phyloP scores from a whole-genome alignment of 2,329 filamentous ascomycete species.

The Colletotrichum ledebouriae region DNA sequence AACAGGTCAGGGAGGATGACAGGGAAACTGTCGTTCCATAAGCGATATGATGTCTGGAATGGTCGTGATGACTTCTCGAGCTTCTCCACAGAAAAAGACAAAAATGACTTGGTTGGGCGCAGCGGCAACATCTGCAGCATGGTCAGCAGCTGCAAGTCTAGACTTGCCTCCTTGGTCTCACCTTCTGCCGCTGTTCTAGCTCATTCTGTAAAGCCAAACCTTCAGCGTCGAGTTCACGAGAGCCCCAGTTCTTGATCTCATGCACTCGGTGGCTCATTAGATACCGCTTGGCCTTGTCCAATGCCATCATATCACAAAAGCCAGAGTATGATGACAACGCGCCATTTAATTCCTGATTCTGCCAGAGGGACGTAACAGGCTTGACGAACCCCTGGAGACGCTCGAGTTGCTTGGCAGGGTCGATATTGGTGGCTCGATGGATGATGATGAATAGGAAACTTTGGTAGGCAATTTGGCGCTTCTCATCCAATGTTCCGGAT shows the following conservation, averaged over 20 bases:
- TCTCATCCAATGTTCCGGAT: slow-evolving; percentile 81
- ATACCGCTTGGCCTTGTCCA: slow-evolving; percentile 86
- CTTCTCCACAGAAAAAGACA: slow-evolving; percentile 94
- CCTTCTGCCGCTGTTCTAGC: slow-evolving; percentile 81
- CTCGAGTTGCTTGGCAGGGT: slow-evolving; percentile 76
- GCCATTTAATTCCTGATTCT: slow-evolving; percentile 74
- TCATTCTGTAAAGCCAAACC: slow-evolving; percentile 83
- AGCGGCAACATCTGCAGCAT: slow-evolving; percentile 75
- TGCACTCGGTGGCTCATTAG: slow-evolving; percentile 80
- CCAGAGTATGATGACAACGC: slow-evolving; percentile 80
- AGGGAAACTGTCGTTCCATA: slow-evolving; percentile 91
- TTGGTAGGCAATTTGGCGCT: slow-evolving; percentile 86
- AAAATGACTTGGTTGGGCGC: slow-evolving; percentile 88
- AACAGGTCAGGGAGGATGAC: slow-evolving; percentile 88
- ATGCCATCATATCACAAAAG: slow-evolving; percentile 84
- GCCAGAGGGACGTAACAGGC: slow-evolving; percentile 87
- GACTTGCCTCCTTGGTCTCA: slow-evolving; percentile 45
- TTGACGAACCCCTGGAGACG: slow-evolving; percentile 83
- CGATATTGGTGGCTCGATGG: slow-evolving; percentile 84
- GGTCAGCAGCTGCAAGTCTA: not conserved
- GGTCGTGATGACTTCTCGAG: slow-evolving; percentile 79
- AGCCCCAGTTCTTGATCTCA: slow-evolving; percentile 85
- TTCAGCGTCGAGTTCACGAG: slow-evolving; percentile 80
- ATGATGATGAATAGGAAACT: slow-evolving; percentile 96
- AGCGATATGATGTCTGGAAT: slow-evolving; percentile 79